A percentile compares a stretch with the other conserved stretches of the same genome.
phyloP scores from a whole-genome alignment of 352 stramenopile genomes.

The Phytopythium kandeliae region DNA sequence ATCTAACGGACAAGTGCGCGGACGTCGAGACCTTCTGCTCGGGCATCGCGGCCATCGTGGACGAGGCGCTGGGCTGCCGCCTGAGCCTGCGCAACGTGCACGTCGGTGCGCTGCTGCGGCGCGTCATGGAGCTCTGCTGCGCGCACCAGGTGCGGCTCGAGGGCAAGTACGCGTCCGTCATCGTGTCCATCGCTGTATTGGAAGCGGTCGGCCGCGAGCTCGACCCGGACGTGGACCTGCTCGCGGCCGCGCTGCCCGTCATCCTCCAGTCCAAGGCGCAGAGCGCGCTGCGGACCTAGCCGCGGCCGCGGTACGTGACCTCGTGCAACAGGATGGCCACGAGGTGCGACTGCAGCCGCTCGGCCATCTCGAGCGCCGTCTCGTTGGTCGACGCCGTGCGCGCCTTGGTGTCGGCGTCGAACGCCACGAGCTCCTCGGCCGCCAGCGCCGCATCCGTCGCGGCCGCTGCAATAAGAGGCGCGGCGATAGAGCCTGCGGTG shows the following conservation, averaged over 20 bases:
- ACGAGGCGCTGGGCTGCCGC: slow-evolving; percentile 53
- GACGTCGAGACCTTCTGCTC: slow-evolving; percentile 68
- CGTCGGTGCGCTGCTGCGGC: slow-evolving; percentile 57
- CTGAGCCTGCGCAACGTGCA: slow-evolving; percentile 71
- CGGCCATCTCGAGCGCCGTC: slow-evolving; percentile 71
- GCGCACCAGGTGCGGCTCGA: slow-evolving; percentile 92
- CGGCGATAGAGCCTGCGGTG: slow-evolving; percentile 2
- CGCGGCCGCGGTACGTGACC: slow-evolving; percentile 45
- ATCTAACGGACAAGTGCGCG: slow-evolving; percentile 38
- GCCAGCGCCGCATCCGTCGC: slow-evolving; percentile 59
- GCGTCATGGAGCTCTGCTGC: slow-evolving; percentile 90
- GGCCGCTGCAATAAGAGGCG: slow-evolving; percentile 30
- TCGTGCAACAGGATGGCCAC: slow-evolving; percentile 74
- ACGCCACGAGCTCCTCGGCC: slow-evolving; percentile 62
- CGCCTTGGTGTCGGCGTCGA: slow-evolving; percentile 53
- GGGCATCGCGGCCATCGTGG: slow-evolving; percentile 70
- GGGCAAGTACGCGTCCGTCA: slow-evolving; percentile 92
- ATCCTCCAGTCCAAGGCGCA: slow-evolving; percentile 90
- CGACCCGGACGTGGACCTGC: slow-evolving; percentile 88
- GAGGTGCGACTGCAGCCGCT: slow-evolving; percentile 65
- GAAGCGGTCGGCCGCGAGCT: slow-evolving; percentile 89
- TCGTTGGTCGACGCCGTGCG: slow-evolving; percentile 63
- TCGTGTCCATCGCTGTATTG: slow-evolving; percentile 93
- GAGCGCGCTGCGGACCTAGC: slow-evolving; percentile 28
- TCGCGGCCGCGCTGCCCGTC: slow-evolving; percentile 88